Conservation (phyloP, 192 early-diverging fungal species). For the Spinellus fusiger region DNA sequence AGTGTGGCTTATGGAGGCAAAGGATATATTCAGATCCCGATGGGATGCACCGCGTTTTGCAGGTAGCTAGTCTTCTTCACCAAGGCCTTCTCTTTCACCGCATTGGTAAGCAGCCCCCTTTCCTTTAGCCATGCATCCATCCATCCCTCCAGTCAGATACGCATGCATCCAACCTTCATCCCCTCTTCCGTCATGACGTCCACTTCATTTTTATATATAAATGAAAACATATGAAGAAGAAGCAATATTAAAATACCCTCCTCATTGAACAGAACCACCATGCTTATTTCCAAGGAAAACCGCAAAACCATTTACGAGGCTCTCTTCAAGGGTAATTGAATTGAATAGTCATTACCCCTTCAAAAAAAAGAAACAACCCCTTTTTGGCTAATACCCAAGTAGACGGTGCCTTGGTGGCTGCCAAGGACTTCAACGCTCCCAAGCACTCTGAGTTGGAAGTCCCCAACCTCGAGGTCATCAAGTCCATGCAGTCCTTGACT, state of each 20-base stretch:
- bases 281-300: constrained; percentile 98
- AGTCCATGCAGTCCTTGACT: constrained; percentile 93
- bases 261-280: constrained; percentile 52
- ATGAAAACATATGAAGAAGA: background rate
- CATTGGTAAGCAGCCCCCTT: background rate
- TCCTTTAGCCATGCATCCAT: background rate
- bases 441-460: constrained; percentile 97
- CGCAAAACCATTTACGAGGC: constrained; percentile 94
- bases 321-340: constrained; percentile 69
- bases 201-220: background rate
- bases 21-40: background rate
- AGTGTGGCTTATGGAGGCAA: background rate
- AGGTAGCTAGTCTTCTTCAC: background rate
- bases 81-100: background rate
- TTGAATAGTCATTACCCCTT: background rate
- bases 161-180: background rate
- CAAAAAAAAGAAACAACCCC: background rate
- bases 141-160: background rate
- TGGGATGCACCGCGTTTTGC: background rate
- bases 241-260: background rate
- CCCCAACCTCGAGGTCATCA: constrained; percentile 98
- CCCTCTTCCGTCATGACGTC: background rate
- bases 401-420: constrained; percentile 97
- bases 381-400: constrained; percentile 8
- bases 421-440: constrained; percentile 97